Evolutionary conservation across 2,329 filamentous ascomycete species (phyloP), one percentile per base, ranked within the genome.

Genomic region (Paecilomyces sp.): DNA sequence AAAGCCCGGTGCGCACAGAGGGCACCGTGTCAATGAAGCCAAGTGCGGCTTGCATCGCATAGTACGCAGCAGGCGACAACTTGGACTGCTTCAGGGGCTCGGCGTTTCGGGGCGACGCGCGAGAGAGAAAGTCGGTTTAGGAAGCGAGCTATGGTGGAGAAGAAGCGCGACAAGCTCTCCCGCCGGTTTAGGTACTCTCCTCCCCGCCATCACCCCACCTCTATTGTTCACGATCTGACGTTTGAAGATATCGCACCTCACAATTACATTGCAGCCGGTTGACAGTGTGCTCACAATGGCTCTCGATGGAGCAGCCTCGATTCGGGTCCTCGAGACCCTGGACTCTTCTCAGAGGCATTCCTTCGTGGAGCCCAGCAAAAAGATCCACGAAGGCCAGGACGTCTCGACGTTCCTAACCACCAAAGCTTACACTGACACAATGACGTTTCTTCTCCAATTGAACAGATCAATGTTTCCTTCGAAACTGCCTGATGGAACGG

Each of bases 401-500:
- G 89, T 99, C 58, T 75, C 84, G 22, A 84, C 83, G 63, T 99
- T 97, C 74, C 84, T 96, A 57, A 83, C 82, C 8, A 92, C 90
- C 55, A 85, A 84, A 65, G 94, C 91, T 53, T 97, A 97, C 76
- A 83, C 86, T 60, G 91, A 97, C 71, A 90, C 99, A 58, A 89
- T 91, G 74, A 83, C 85, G 54, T 97, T 96, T 73, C 79, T 97
- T 54, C 81, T 96, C 65, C 94, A 97, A 76, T 86, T 99, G 55
- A 97, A 96, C 74, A 86, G 88, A 60, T 84, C 92, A 11, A 85
- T 97, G 77, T 90, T 93, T 65, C 92, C 93, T 0, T 80, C 85
- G 22, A 86, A 82, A 65, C 66, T 70, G 2, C 61, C 70, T 1
- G 71, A 75, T 41, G 72, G 65, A 2, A 64, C 63, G 7, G 60